Evolutionary conservation across 1,139 yeast genomes (phyloP).

Genomic region (Nakaseomyces kungkrabaensis): DNA sequence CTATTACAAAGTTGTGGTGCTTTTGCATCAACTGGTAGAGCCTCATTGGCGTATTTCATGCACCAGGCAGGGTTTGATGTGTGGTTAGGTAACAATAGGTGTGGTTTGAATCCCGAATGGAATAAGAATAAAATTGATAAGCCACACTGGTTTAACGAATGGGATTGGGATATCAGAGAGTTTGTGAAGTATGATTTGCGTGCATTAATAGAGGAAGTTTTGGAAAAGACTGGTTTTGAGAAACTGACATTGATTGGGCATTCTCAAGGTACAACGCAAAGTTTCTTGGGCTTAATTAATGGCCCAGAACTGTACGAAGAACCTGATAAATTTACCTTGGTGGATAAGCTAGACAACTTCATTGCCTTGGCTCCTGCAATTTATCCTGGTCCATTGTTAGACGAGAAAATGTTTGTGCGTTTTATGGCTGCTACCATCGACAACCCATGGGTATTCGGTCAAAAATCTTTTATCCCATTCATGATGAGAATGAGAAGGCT

Average conservation of each 20-base stretch:
- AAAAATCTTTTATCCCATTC: slow-evolving; percentile 50
- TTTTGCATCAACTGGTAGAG: slow-evolving; percentile 68
- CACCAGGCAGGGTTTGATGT: slow-evolving; percentile 65
- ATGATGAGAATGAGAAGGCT: slow-evolving; percentile 42
- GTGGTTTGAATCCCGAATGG: slow-evolving; percentile 62
- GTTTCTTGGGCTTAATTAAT: slow-evolving; percentile 50
- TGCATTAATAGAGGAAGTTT: slow-evolving; percentile 53
- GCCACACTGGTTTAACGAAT: slow-evolving; percentile 36
- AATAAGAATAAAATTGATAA: slow-evolving; percentile 37
- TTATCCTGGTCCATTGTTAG: slow-evolving; percentile 67
- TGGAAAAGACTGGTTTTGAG: slow-evolving; percentile 32
- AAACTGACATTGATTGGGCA: slow-evolving; percentile 67
- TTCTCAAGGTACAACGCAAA: slow-evolving; percentile 89
- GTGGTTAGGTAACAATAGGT: slow-evolving; percentile 89
- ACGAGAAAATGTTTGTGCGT: slow-evolving; percentile 45
- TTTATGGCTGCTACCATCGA: slow-evolving; percentile 33
- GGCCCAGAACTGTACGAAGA: slow-evolving; percentile 20
- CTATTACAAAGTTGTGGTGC: slow-evolving; percentile 80
- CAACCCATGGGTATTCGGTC: slow-evolving; percentile 47
- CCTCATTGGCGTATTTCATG: slow-evolving; percentile 62
- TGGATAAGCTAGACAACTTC: slow-evolving; percentile 51
- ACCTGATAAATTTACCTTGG: slow-evolving; percentile 34
- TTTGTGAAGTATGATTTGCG: slow-evolving; percentile 76
- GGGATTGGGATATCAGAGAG: slow-evolving; percentile 85
- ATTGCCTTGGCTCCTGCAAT: slow-evolving; percentile 85